Evolutionary conservation across 805 yeast species (phyloP).

Genomic region (Starmera dryadoides): DNA sequence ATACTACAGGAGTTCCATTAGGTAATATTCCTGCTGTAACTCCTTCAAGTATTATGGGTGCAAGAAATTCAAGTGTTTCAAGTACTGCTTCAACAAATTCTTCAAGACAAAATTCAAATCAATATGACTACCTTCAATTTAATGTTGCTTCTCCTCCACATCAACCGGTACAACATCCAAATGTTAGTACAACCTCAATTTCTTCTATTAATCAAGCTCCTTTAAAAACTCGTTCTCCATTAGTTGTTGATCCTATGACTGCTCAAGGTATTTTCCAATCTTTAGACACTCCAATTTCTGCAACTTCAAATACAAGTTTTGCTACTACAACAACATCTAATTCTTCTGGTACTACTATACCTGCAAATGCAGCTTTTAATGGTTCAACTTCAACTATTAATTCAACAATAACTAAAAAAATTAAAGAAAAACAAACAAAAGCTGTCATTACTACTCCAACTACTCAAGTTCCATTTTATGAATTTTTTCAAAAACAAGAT

Average conservation of each 20-base stretch:
- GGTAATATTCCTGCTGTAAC: no score
- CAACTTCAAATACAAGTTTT: not conserved
- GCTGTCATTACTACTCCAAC: conserved; percentile 51
- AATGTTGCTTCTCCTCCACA: conserved; percentile 8
- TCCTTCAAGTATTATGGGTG: not conserved
- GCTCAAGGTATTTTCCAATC: no score
- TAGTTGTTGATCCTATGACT: not conserved
- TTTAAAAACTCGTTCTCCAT: not conserved
- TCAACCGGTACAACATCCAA: no score
- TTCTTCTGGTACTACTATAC: not conserved
- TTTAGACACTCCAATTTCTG: no score
- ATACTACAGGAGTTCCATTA: no score
- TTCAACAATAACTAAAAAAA: conserved; percentile 19
- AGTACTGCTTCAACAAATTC: conserved; percentile 12
- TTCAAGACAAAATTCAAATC: conserved; percentile 21
- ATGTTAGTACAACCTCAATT: not conserved
- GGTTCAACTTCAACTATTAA: no score
- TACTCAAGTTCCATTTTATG: conserved; percentile 69
- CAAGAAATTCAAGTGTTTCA: conserved; percentile 14
- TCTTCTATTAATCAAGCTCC: not conserved
- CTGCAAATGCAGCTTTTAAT: no score
- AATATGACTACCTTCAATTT: conserved; percentile 17
- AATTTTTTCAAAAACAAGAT: conserved; percentile 63
- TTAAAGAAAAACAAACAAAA: conserved; percentile 33
- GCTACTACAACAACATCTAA: not conserved